A percentile compares a stretch with the other conserved stretches of the same genome.
phyloP scores from a whole-genome alignment of 1,284 basidiomycete species.

The Heterobasidion irregulare region DNA sequence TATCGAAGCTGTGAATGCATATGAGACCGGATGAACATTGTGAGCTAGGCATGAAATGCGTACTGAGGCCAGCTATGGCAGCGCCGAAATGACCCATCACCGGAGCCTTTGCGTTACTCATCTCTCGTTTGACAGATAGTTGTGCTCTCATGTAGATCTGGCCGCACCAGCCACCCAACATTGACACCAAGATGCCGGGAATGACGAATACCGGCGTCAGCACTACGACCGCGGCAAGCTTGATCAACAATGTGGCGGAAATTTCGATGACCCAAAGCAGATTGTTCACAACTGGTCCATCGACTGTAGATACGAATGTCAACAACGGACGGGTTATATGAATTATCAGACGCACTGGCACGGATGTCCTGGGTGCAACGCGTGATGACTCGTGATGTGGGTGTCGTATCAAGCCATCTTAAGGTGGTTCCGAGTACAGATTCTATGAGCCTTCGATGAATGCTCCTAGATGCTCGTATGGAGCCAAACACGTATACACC shows the following conservation, averaged over 20 bases:
- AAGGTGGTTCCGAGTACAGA: slow-evolving; percentile 50
- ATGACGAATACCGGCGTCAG: slow-evolving; percentile 35
- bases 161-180: slow-evolving; percentile 38
- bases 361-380: slow-evolving; percentile 53
- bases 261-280: slow-evolving; percentile 20
- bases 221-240: slow-evolving; percentile 34
- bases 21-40: background rate
- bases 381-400: slow-evolving; percentile 48
- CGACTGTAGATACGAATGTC: slow-evolving; percentile 17
- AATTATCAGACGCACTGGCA: slow-evolving; percentile 19
- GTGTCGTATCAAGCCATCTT: slow-evolving; percentile 51
- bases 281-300: slow-evolving; percentile 19
- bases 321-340: background rate
- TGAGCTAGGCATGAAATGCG: slow-evolving; percentile 11
- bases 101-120: slow-evolving; percentile 61
- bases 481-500: slow-evolving; percentile 31
- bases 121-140: slow-evolving; percentile 69
- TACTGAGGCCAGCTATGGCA: slow-evolving; percentile 58
- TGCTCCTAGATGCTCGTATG: slow-evolving; percentile 41
- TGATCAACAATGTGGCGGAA: slow-evolving; percentile 27
- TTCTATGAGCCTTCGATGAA: slow-evolving; percentile 50
- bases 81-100: slow-evolving; percentile 67
- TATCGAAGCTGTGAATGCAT: slow-evolving; percentile 39
- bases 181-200: slow-evolving; percentile 32
- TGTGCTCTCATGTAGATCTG: slow-evolving; percentile 64